Evolutionary conservation across 306 rosid genomes (phyloP), one percentile per base, ranked within the genome.

Genomic region (Quercus engelmannii): DNA sequence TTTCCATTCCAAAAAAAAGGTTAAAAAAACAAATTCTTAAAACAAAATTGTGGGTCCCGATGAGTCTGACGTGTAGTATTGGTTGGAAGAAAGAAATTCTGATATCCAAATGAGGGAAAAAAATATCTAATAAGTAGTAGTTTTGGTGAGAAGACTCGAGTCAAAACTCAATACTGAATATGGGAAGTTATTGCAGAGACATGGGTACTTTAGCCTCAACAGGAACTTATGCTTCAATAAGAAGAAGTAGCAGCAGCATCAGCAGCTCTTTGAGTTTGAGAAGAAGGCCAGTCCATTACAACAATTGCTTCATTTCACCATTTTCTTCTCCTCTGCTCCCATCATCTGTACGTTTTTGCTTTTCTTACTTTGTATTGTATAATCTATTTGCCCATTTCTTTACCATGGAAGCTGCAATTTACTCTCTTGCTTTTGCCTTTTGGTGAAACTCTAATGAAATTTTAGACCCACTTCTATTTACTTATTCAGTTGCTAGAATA

Each of bases 321-420:
- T 65, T 41, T 55, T 61, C 76, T 59, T 70, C 46, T 71, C 49
- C 79, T 73, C 69, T 63, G 38, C 76, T 52, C 18, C 11, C 23
- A 59, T 57, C 82, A 54, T 41, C 75, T 26, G 89, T 86, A 71
- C 74, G 85, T 80, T 73, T 33, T 35, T 35, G 7, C 25, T 67
- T 18, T 5, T 1, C 9, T 64, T 19, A 6, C 31, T 4, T 64
- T 63, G 14, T 33, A 25, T 64, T 30, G 18, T 28, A 30, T 31
- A 17, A 15, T 64, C 70, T 49, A 3, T 49, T 49, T 49, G 54
- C 54, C 4, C 54, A 49, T 49, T 49, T 49, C 17, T 49, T 41
- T 41, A 8, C 54, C 54, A 49, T 49, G 54, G 46, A 41, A 41
- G 46, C 46, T 41, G 12, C 46, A 41, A 41, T 41, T 41, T 41